Base-by-base conservation (phyloP, 768 basidiomycete species). In the Pisolithus microcarpus region DNA sequence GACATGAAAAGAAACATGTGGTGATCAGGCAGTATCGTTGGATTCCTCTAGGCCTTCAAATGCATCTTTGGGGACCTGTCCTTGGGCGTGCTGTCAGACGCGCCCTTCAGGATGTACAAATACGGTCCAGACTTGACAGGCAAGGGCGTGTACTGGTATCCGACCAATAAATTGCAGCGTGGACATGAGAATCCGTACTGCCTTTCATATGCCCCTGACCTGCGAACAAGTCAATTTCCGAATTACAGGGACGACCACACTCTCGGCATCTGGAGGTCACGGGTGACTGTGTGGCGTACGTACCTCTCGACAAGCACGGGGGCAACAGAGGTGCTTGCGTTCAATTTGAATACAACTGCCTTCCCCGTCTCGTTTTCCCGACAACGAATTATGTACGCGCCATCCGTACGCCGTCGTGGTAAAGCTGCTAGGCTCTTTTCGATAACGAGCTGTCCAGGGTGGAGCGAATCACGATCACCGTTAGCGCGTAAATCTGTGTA, bases 31-130 rank as follows among this genome's bases (percentile, higher is more conserved):
- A 7, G 39, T 11, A 21, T 7, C 21, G 16, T 26, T 44, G 23
- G 16, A 8, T 18, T 44, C 43, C 43, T 26, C 23, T 28, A 24
- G 24, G 7, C 40, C 40, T 9, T 42, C 82, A 61, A 94, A 91
- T 6, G 92, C 92, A 56, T 90, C 89, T 43, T 75, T 68, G 9
- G 92, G 92, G 30, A 92, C 70, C 61, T 91, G 84, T 31, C 92
- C 92, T 72, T 95, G 92, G 57, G 85, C 71, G 61, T 87, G 87
- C n/a, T n/a, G 88, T 91, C 51, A 95, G n/a, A 75, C 16, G 89
- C 85, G 4, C 92, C 92, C 43, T 80, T 74, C 45, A 90, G 58
- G 49, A 94, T 80, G 64, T 93, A 95, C 36, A 93, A 60, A 66
- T 82, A 93, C 1, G 87, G 81, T 3, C 79, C 84, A 3, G 81